Percentiles rank a stretch among this genome's conserved stretches.
phyloP scores from a whole-genome alignment of 2,329 filamentous ascomycete genomes.

The Domatiomyces globalis region DNA sequence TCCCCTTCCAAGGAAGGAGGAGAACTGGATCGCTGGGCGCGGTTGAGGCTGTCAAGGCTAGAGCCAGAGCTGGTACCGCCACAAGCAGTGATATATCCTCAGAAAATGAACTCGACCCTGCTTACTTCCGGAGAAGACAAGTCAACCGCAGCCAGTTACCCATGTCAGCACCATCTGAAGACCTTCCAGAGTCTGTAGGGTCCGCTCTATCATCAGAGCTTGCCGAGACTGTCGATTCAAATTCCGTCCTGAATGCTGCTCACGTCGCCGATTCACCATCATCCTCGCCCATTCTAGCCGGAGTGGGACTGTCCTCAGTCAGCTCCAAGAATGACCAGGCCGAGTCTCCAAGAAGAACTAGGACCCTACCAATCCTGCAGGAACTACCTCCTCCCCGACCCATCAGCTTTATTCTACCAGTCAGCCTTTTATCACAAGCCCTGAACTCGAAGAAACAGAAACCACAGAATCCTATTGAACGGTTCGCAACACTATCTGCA shows the following conservation, averaged over 20 bases:
- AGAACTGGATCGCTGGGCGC: conserved; percentile 44
- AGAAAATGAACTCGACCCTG: conserved; percentile 45
- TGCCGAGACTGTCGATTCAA: conserved; percentile 41
- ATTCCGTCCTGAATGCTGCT: conserved; percentile 41
- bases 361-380: conserved; percentile 35
- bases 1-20: conserved; percentile 32
- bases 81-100: conserved; percentile 54
- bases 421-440: conserved; percentile 45
- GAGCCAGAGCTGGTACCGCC: conserved; percentile 46
- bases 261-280: conserved; percentile 28
- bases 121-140: conserved; percentile 39
- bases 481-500: conserved; percentile 45
- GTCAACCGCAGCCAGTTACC: conserved; percentile 31
- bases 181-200: conserved; percentile 26
- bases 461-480: conserved; percentile 47
- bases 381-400: conserved; percentile 46
- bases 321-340: conserved; percentile 20
- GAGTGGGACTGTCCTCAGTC: conserved; percentile 25
- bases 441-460: conserved; percentile 43
- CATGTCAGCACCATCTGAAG: conserved; percentile 25
- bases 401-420: conserved; percentile 43
- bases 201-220: conserved; percentile 41
- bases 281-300: conserved; percentile 36
- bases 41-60: conserved; percentile 38
- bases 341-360: conserved; percentile 40